Evolutionary conservation across 2,329 filamentous ascomycete species (phyloP).

Genomic region (Exophiala alcalophila): DNA sequence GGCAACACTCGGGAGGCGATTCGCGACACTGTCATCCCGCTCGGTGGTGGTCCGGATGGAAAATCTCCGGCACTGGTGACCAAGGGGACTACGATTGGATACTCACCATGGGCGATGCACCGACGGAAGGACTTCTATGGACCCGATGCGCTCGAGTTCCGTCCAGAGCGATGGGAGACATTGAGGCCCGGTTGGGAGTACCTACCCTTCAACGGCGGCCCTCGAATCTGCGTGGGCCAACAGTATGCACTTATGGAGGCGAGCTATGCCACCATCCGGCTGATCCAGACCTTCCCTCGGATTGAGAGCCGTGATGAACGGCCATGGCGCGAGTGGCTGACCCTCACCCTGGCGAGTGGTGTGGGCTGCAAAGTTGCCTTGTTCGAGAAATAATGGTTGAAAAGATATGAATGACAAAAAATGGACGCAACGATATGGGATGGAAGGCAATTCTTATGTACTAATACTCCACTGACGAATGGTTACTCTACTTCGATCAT

Average conservation of each 20-base stretch:
- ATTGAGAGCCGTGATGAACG: constrained; percentile 46
- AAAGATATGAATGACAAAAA: too few species aligned
- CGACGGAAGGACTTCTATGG: constrained; percentile 35
- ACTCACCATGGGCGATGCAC: constrained; percentile 42
- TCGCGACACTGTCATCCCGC: constrained; percentile 46
- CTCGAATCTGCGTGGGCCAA: constrained; percentile 50
- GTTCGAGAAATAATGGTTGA: constrained; percentile 21
- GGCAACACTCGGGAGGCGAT: constrained; percentile 41
- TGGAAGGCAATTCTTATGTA: too few species aligned
- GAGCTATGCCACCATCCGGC: constrained; percentile 64
- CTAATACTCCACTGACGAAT: too few species aligned
- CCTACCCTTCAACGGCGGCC: constrained; percentile 33
- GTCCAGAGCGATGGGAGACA: constrained; percentile 39
- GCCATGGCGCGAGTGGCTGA: constrained; percentile 64
- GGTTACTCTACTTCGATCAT: too few species aligned
- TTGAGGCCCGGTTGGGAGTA: constrained; percentile 37
- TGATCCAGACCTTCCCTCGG: constrained; percentile 69
- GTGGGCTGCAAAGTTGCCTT: constrained; percentile 53
- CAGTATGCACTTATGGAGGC: constrained; percentile 75
- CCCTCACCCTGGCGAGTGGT: constrained; percentile 77
- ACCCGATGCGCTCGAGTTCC: constrained; percentile 34
- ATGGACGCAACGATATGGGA: too few species aligned
- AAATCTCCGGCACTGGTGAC: constrained; percentile 47
- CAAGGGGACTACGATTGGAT: constrained; percentile 47
- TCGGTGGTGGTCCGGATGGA: constrained; percentile 49